Conservation (phyloP, 768 basidiomycete genomes). For the Psilocybe tampanensis region DNA sequence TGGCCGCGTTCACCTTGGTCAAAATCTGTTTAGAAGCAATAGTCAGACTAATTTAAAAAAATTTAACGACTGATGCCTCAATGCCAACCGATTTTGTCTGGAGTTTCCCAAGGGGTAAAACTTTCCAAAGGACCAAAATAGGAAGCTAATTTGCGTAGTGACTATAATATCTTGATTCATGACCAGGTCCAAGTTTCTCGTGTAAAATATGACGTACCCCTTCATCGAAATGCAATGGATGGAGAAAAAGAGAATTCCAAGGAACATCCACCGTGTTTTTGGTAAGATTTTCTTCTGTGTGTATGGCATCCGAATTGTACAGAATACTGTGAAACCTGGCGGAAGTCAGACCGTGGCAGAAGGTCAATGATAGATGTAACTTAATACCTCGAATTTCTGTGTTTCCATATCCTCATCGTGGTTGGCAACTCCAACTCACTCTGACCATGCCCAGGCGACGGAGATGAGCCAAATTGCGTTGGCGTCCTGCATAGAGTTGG, state of each 20-base stretch:
- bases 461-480: constrained; percentile 30
- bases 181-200: neutral
- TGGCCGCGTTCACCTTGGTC: neutral
- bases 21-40: too few species aligned
- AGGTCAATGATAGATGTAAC: neutral
- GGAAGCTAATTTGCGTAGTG: constrained; percentile 49
- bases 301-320: constrained; percentile 60
- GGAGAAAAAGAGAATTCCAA: constrained; percentile 42
- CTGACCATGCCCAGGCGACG: constrained; percentile 26
- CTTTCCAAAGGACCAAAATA: constrained; percentile 70
- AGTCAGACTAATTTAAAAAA: too few species aligned
- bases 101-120: constrained; percentile 39
- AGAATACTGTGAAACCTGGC: constrained; percentile 42
- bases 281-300: constrained; percentile 36
- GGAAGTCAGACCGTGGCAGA: neutral
- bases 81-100: constrained; percentile 1
- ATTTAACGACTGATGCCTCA: too few species aligned
- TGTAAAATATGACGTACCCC: constrained; percentile 42
- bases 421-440: constrained; percentile 52
- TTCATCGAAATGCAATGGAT: constrained; percentile 61
- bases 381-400: constrained; percentile 56
- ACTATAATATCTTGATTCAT: constrained; percentile 32
- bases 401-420: constrained; percentile 64
- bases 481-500: constrained; percentile 33
- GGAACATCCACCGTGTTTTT: constrained; percentile 17